Conservation (phyloP, 257 asterid species). For the Scutellaria minor region DNA sequence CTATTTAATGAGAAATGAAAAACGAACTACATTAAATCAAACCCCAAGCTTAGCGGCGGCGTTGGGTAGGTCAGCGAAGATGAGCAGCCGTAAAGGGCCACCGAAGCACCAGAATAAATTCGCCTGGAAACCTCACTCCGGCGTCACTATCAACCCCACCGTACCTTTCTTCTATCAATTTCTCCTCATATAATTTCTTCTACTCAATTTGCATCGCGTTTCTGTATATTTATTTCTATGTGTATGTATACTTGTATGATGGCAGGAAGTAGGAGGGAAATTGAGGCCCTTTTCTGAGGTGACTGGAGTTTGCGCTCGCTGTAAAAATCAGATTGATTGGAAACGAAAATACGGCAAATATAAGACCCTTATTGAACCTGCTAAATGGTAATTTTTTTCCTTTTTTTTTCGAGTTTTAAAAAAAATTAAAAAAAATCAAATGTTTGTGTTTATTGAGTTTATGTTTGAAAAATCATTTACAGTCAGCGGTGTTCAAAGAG, state of each 20-base stretch:
- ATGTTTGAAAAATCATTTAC: conserved; percentile 7
- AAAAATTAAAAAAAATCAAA: neutral
- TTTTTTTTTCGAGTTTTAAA: neutral
- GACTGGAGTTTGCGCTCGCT: conserved; percentile 87
- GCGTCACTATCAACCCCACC: conserved; percentile 75
- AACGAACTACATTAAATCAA: neutral
- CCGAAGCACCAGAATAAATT: conserved; percentile 83
- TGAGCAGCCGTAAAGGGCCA: conserved; percentile 58
- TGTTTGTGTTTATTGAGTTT: neutral
- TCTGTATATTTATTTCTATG: neutral
- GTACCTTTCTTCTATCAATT: conserved; percentile 36
- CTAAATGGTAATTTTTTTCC: conserved; percentile 63
- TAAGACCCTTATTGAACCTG: conserved; percentile 81
- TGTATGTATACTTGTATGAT: neutral
- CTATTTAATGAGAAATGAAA: too few species aligned
- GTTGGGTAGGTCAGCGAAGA: conserved; percentile 14
- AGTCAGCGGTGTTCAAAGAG: conserved; percentile 95
- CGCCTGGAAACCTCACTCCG: conserved; percentile 86
- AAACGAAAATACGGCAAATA: conserved; percentile 90
- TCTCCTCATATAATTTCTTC: neutral
- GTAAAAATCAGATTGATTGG: conserved; percentile 94
- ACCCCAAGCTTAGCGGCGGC: neutral
- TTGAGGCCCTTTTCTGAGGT: conserved; percentile 77
- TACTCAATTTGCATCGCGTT: neutral
- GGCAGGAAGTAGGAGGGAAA: conserved; percentile 85